Base-by-base conservation (phyloP, 164 flowering plant genomes). In the Stephania cephalantha region DNA sequence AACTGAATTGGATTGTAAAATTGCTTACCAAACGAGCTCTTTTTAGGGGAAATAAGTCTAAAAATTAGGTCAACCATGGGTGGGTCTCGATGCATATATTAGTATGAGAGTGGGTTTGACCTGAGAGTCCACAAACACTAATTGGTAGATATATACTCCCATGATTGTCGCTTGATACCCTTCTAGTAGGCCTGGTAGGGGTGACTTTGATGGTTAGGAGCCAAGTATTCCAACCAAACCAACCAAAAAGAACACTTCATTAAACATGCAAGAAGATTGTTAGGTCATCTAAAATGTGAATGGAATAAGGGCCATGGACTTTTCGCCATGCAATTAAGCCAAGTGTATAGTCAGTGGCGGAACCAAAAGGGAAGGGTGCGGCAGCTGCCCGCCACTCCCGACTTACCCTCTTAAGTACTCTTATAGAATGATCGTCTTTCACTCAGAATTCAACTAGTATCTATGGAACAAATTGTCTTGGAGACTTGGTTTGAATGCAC, bases 211-310 rank as follows among this genome's bases (percentile, higher is more conserved):
- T 6, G 25, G 66, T 61, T 58, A 18, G 66, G 66, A 20, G 7
- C 25, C 66, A 61, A 61, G 9, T n/a, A 61, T n/a, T 61, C 29
- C 22, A n/a, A 61, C 66, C 66, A n/a, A 17, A 20, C 66, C 66
- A 61, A 61, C 29, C 20, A n/a, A 1, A 35, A 5, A 5, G 25
- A 61, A 61, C 20, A 18, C n/a, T 61, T 7, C 25, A 61, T n/a
- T 61, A 61, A 20, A 61, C 42, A 35, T 35, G 3, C 3, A 61
- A 61, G 66, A 20, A 61, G 66, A 61, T 20, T 61, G 25, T 61
- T n/a, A 18, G 66, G 66, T n/a, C 66, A 61, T 61, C 66, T 61
- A 20, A 20, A 61, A 61, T 61, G 66, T 61, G 66, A 61, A 61
- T 61, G 66, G 20, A 61, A 25, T n/a, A 61, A 1, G 22, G 25